Conservation (phyloP, 2,329 filamentous ascomycete genomes). For the Chalaropsis ovoidea region DNA sequence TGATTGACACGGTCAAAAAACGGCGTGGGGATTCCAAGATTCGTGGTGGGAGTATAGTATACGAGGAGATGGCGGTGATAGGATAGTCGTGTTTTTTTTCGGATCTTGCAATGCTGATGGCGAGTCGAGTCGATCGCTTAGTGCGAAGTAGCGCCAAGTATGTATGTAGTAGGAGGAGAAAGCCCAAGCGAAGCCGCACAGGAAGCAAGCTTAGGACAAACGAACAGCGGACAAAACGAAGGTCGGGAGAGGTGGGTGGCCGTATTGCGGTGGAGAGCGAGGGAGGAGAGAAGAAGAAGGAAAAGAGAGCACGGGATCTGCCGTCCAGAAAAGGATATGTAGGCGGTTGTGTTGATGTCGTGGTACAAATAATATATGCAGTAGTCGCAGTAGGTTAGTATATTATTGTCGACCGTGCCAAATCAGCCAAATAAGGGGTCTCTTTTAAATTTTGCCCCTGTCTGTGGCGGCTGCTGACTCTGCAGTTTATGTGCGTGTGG, state of each 20-base stretch:
- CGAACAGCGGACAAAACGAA: constrained; percentile 6
- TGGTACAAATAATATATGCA: constrained; percentile 11
- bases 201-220: constrained; percentile 11
- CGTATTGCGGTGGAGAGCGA: not conserved
- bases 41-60: too few species aligned
- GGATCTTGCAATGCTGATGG: not conserved
- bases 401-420: constrained; percentile 9
- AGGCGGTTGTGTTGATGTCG: not conserved
- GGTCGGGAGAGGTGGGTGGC: constrained; percentile 6
- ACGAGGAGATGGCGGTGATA: too few species aligned
- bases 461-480: not conserved
- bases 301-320: constrained; percentile 1
- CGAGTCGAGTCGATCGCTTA: constrained; percentile 4
- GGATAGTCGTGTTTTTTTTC: not conserved
- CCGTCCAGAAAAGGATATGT: not conserved
- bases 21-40: not conserved
- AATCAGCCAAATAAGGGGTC: constrained; percentile 7
- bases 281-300: constrained; percentile 2
- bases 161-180: constrained; percentile 6
- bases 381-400: constrained; percentile 5
- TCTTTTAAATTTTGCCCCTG: not conserved
- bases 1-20: not conserved
- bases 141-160: constrained; percentile 15
- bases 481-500: not conserved
- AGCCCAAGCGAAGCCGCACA: constrained; percentile 14